These are phyloP conservation scores for Arabidopsis hybrid DNA, from an alignment of 441 rosid genomes.

Conservation along the genomic window DNA sequence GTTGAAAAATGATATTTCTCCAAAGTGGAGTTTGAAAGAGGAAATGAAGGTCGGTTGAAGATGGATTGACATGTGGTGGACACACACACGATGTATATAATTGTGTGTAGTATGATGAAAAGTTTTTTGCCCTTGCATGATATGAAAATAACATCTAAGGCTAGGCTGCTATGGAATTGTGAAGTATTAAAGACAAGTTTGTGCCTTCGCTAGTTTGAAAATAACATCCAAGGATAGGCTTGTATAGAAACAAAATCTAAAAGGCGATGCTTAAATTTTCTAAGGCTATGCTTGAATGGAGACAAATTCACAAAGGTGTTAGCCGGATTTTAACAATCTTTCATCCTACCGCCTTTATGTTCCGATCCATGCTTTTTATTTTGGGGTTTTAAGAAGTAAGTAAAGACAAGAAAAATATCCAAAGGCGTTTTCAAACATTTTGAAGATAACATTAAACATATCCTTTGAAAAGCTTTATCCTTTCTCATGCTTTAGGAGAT, in stretches of 20 bases:
- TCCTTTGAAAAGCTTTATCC: neutral
- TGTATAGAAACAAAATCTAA: neutral
- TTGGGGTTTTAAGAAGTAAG: neutral
- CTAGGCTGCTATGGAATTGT: neutral
- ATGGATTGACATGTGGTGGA: constrained; percentile 9
- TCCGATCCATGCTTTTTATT: constrained; percentile 2
- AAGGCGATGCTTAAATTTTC: constrained; percentile 2
- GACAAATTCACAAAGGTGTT: neutral
- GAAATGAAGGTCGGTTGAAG: neutral
- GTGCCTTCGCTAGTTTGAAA: neutral
- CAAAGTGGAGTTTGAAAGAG: neutral
- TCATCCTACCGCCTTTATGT: constrained; percentile 20
- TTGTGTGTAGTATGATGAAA: constrained; percentile 3
- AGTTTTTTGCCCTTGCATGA: neutral
- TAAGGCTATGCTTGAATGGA: constrained; percentile 13
- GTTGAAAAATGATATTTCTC: neutral
- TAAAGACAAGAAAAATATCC: neutral
- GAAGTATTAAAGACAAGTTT: neutral
- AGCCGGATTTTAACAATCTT: neutral
- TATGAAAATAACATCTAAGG: constrained; percentile 5
- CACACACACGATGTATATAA: neutral
- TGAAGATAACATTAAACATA: constrained; percentile 2
- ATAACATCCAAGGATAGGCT: neutral
- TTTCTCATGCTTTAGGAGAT: neutral
- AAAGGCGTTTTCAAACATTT: neutral